Evolutionary conservation across 768 basidiomycete species (phyloP).

Genomic region (Psilocybe sp.): DNA sequence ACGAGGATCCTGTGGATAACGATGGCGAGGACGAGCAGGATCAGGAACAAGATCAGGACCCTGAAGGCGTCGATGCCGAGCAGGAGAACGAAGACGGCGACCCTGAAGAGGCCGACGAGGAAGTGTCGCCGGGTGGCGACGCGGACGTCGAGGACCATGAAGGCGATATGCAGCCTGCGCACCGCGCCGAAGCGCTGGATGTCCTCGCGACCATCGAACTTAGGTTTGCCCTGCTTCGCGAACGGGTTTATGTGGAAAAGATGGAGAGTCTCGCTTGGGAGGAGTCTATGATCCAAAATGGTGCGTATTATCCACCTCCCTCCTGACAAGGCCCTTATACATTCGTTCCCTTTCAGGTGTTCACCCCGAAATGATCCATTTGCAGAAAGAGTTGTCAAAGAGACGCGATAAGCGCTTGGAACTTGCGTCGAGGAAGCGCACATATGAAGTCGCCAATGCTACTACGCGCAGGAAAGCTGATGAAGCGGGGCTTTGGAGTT

Average conservation of each 20-base stretch:
- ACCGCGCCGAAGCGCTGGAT: conserved; percentile 85
- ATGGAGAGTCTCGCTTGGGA: conserved; percentile 91
- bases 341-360: conserved; percentile 46
- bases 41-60: conserved; percentile 24
- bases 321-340: conserved; percentile 1
- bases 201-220: conserved; percentile 88
- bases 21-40: conserved; percentile 27
- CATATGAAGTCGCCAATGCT: conserved; percentile 63
- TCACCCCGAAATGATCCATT: conserved; percentile 83
- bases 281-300: conserved; percentile 73
- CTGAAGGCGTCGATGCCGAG: conserved; percentile 16
- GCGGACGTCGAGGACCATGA: conserved; percentile 29
- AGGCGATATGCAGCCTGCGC: conserved; percentile 72
- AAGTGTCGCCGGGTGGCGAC: conserved; percentile 18
- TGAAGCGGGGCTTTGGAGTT: conserved; percentile 80
- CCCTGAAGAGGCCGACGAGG: conserved; percentile 25
- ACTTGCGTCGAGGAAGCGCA: conserved; percentile 72
- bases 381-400: conserved; percentile 75
- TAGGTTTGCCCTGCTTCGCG: conserved; percentile 84
- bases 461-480: conserved; percentile 63
- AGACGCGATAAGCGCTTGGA: conserved; percentile 81
- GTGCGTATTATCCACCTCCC: conserved; percentile 39
- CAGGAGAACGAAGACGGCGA: conserved; percentile 35
- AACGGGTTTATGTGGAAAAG: conserved; percentile 88
- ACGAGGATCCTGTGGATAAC: conserved; percentile 22